These are phyloP conservation scores for Pascua sp. DNA, from an alignment of 1,284 basidiomycete genomes.

Conservation along the genomic window DNA sequence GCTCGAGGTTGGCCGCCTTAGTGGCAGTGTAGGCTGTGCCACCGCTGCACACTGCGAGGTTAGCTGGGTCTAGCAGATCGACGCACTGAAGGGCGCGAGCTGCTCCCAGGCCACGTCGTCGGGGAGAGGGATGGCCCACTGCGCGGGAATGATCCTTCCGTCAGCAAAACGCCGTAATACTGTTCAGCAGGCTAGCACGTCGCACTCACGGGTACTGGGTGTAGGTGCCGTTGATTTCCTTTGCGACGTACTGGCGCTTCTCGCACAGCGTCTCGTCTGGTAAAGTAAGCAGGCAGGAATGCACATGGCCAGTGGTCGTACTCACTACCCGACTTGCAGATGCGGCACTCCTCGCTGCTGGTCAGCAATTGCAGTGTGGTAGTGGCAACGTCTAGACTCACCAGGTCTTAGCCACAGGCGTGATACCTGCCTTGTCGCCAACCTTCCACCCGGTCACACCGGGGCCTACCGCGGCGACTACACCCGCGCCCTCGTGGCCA, in stretches of 20 bases:
- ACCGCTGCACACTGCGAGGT: not conserved
- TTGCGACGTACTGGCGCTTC: conserved; percentile 10
- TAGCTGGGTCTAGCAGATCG: not conserved
- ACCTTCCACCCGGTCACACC: conserved; percentile 17
- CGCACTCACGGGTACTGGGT: conserved; percentile 11
- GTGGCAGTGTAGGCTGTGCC: no score
- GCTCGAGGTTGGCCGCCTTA: no score
- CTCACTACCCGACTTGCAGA: conserved; percentile 15
- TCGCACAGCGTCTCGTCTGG: conserved; percentile 18
- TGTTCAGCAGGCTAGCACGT: no score
- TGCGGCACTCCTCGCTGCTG: conserved; percentile 13
- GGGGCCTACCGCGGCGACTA: conserved; percentile 16
- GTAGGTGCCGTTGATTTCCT: conserved; percentile 16
- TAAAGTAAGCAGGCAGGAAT: not conserved
- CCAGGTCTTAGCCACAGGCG: conserved; percentile 13
- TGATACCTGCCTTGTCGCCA: conserved; percentile 17
- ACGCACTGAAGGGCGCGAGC: conserved; percentile 13
- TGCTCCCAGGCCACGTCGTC: conserved; percentile 16
- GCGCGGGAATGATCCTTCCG: conserved; percentile 3
- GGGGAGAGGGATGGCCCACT: conserved; percentile 17
- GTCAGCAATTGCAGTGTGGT: no score
- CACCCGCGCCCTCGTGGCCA: conserved; percentile 21
- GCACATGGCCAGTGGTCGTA: not conserved
- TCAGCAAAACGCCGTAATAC: no score
- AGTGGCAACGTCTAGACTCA: no score